Conservation (phyloP, 73 alveolate genomes). For the Diophrys sp. region DNA sequence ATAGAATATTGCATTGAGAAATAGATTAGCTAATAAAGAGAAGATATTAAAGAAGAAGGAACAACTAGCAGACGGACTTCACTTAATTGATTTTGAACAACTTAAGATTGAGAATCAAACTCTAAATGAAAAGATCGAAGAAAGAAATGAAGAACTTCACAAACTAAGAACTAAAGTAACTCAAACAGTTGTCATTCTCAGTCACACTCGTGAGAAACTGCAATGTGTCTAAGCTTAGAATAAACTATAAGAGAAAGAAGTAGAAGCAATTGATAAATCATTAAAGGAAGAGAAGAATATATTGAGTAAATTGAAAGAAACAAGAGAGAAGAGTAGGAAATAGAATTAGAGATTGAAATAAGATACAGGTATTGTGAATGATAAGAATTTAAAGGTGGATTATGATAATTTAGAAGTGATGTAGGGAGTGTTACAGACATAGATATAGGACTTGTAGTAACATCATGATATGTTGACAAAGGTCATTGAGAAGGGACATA, state of each 20-base stretch:
- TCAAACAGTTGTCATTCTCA: constrained; percentile 81
- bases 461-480: too few relatives aligned
- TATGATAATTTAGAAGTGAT: too few relatives aligned
- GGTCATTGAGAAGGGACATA: too few relatives aligned
- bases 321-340: too few relatives aligned
- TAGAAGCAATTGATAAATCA: constrained; percentile 59
- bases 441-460: too few relatives aligned
- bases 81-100: constrained; percentile 95
- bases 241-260: constrained; percentile 55
- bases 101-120: constrained; percentile 94
- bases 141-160: constrained; percentile 95
- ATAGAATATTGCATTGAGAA: constrained; percentile 80
- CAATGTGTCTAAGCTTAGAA: constrained; percentile 83
- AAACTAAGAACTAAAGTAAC: constrained; percentile 90
- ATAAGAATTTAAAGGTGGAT: too few relatives aligned
- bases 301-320: too few relatives aligned
- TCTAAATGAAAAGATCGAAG: constrained; percentile 95
- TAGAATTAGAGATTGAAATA: too few relatives aligned
- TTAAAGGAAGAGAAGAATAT: constrained; percentile 82
- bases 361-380: too few relatives aligned
- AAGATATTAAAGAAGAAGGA: constrained; percentile 94
- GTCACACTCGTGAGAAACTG: constrained; percentile 93
- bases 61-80: constrained; percentile 96
- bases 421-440: too few relatives aligned
- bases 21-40: constrained; percentile 81